Conservation (phyloP, 345 rosid genomes). For the Triadica sebifera region DNA sequence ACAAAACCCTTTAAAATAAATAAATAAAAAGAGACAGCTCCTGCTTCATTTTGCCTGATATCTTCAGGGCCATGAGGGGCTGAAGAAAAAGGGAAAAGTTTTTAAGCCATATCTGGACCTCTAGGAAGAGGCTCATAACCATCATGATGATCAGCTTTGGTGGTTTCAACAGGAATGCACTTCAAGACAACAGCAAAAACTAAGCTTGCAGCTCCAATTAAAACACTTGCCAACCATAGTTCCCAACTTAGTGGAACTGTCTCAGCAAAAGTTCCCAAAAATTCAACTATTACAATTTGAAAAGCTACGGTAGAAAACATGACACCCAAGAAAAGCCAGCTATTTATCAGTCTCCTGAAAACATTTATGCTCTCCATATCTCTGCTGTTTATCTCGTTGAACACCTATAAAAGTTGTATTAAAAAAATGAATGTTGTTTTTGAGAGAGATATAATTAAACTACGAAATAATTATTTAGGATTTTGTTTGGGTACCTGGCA, state of each 20-base stretch:
- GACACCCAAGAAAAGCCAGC: conserved; percentile 62
- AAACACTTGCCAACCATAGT: conserved; percentile 51
- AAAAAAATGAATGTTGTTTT: background rate
- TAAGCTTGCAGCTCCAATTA: conserved; percentile 62
- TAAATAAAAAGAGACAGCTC: no score
- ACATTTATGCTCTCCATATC: conserved; percentile 74
- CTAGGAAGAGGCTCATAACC: conserved; percentile 66
- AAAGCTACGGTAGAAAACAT: conserved; percentile 52
- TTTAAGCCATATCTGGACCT: conserved; percentile 54
- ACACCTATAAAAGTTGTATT: conserved; percentile 40
- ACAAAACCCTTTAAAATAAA: no score
- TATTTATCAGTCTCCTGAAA: conserved; percentile 45
- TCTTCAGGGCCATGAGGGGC: no score
- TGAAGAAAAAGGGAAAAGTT: no score
- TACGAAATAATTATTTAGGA: no score
- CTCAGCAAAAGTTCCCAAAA: conserved; percentile 58
- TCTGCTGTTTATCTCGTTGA: conserved; percentile 76
- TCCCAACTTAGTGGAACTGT: conserved; percentile 61
- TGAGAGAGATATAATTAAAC: no score
- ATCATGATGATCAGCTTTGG: conserved; percentile 37
- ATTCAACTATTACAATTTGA: conserved; percentile 59
- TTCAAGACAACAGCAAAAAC: conserved; percentile 54
- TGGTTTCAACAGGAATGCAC: conserved; percentile 51
- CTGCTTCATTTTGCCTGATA: no score
- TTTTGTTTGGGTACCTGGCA: conserved; percentile 49